Evolutionary conservation across 768 basidiomycete species (phyloP).

Genomic region (Psilocybe subaeruginosa): DNA sequence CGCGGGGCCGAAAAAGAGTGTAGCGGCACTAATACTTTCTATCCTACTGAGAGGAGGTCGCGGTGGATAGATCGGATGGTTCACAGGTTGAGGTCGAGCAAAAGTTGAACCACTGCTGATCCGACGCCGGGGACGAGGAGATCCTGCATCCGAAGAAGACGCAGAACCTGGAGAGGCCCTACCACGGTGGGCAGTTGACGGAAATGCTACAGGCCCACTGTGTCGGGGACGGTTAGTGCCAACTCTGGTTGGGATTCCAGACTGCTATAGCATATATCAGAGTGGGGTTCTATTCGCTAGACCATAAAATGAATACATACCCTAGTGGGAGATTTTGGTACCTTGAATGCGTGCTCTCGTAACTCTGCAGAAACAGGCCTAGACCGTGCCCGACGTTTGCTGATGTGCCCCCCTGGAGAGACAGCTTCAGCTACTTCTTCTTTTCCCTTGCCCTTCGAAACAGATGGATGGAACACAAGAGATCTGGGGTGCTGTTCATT

Average conservation of each 20-base stretch:
- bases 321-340: slow-evolving; percentile 43
- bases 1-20: slow-evolving; percentile 69
- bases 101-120: slow-evolving; percentile 36
- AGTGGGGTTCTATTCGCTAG: slow-evolving; percentile 1
- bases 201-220: slow-evolving; percentile 41
- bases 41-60: slow-evolving; percentile 51
- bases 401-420: slow-evolving; percentile 78
- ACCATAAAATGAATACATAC: slow-evolving; percentile 31
- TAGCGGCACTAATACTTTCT: slow-evolving; percentile 59
- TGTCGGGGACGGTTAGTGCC: slow-evolving; percentile 28
- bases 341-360: slow-evolving; percentile 49
- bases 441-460: slow-evolving; percentile 40
- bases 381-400: slow-evolving; percentile 74
- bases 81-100: slow-evolving; percentile 19
- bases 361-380: slow-evolving; percentile 73
- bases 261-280: slow-evolving; percentile 20
- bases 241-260: slow-evolving; percentile 19
- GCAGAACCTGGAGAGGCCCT: slow-evolving; percentile 38
- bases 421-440: slow-evolving; percentile 70
- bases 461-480: slow-evolving; percentile 20
- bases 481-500: slow-evolving; percentile 17
- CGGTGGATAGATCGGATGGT: slow-evolving; percentile 24
- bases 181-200: slow-evolving; percentile 44
- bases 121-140: slow-evolving; percentile 59
- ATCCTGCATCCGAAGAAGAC: slow-evolving; percentile 52